Evolutionary conservation across 2,329 filamentous ascomycete genomes (phyloP), one percentile per base, ranked within the genome.

Genomic region (Dothideomycetidae sp.): DNA sequence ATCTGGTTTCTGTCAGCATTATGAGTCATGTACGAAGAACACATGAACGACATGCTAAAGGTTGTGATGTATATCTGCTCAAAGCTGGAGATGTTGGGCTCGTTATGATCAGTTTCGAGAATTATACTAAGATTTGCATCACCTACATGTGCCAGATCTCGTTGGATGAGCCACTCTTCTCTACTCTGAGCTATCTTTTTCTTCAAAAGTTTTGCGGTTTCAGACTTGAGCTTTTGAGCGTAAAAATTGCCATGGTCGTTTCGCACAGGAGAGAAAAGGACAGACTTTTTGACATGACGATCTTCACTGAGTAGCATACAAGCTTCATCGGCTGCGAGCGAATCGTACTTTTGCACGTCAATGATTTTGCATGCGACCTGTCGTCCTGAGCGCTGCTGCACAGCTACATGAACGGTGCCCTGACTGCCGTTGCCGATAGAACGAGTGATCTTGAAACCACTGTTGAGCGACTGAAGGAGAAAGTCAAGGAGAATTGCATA

Each of bases 361-460:
- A 81, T 60, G 5, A 81, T 55, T 48, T 84, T 83, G 60, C 79
- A 84, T 9, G 76, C 77, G 13, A 81, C 45, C 48, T 83, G 79
- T 39, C 63, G 65, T 26, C 64, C 61, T 0, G 67, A 70, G 5
- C 53, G 53, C 15, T 59, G 52, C 11, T 80, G 64, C 2, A 66
- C 51, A 4, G 68, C 71, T 7, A 76, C 58, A 39, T 69, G 64
- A 3, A 79, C 69, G 29, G 57, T 57, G 5, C 69, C 70, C 48
- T 64, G 64, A 2, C 59, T 62, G 4, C 75, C 75, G 21, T 54
- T 49, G 3, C 75, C 74, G 15, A 78, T 58, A 2, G 63, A 50
- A 7, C 66, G 51, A 1, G 59, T 67, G 17, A 78, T 55, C 2
- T 53, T 46, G 46, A 66, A 78, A 9, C 59, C 56, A 29, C 64